Evolutionary conservation across 1,284 basidiomycete species (phyloP), one percentile per base, ranked within the genome.

Genomic region (Lignosus rhinocerotis): DNA sequence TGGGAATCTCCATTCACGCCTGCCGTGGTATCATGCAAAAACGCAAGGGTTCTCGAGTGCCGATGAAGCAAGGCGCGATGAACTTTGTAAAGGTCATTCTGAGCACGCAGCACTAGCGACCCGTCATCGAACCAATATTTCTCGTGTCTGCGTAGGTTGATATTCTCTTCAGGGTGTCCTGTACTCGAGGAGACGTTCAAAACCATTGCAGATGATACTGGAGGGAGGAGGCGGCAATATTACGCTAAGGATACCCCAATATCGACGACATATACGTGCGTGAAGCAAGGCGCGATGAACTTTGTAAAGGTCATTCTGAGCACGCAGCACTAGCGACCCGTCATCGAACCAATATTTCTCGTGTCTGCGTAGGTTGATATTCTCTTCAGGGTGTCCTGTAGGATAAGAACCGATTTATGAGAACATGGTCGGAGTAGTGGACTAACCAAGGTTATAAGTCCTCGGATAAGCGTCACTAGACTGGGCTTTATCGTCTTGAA

Each of bases 91-190:
- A 75, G 62, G 39, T 75, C 67, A 10, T 75, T 64, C 54, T 76
- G 69, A 31, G 77, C 73, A 50, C 72, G 73, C 38, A 89, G 67
- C 43, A 85, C 69, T 16, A 87, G 66, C 12, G 82, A 81, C 52
- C 84, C 87, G 64, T 89, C 85, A 25, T 83, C 75, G 54, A 87
- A 80, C 85, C 85, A 89, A 66, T 81, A 87, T 11, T 70, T 69
- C 0, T 76, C 74, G 67, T 85, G 81, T 45, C 59, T 62, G 6
- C 59, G 62, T 1, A 59, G 19, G 5, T 25, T 25, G 25, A 25
- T 25, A 25, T 25, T 25, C 25, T 25, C 25, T 25, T 25, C 25
- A 25, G 25, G 2, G 25, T 25, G 25, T 25, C 25, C 25, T 25
- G 4, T 25, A 4, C 25, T 25, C 25, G 25, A 25, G 25, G 25